phyloP scores from a whole-genome alignment of 768 basidiomycete species.

The Leucosporidium yakuticum region DNA sequence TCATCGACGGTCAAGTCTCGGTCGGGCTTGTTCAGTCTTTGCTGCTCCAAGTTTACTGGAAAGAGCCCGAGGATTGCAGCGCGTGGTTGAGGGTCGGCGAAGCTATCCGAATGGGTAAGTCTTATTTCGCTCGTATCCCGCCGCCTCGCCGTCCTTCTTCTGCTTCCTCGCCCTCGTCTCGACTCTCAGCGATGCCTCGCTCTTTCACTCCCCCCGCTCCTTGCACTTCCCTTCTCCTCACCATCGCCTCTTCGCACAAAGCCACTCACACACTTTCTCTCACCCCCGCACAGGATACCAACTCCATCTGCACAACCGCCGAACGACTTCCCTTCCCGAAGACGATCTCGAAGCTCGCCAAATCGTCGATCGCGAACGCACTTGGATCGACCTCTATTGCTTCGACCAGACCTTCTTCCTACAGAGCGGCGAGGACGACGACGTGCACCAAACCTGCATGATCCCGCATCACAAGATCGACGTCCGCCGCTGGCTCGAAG shows the following conservation, averaged over 20 bases:
- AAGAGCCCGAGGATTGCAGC: constrained; percentile 4
- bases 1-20: constrained; percentile 8
- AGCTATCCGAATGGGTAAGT: not conserved
- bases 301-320: constrained; percentile 15
- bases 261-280: no score
- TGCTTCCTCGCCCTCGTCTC: no score
- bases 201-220: no score
- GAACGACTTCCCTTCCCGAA: not conserved
- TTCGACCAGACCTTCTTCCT: constrained; percentile 13
- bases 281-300: constrained; percentile 11
- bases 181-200: no score
- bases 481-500: constrained; percentile 9
- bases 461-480: constrained; percentile 3
- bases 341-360: constrained; percentile 26
- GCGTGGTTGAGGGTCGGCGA: constrained; percentile 19
- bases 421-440: not conserved
- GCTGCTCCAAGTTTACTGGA: constrained; percentile 21
- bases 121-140: no score
- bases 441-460: constrained; percentile 13
- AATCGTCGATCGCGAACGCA: constrained; percentile 24
- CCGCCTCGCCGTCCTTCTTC: no score
- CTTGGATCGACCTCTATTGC: constrained; percentile 12
- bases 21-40: constrained; percentile 19
- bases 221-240: no score
- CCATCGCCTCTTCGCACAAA: no score